These are phyloP conservation scores for Boletus subparvulus DNA, from an alignment of 768 basidiomycete genomes.

Conservation along the genomic window DNA sequence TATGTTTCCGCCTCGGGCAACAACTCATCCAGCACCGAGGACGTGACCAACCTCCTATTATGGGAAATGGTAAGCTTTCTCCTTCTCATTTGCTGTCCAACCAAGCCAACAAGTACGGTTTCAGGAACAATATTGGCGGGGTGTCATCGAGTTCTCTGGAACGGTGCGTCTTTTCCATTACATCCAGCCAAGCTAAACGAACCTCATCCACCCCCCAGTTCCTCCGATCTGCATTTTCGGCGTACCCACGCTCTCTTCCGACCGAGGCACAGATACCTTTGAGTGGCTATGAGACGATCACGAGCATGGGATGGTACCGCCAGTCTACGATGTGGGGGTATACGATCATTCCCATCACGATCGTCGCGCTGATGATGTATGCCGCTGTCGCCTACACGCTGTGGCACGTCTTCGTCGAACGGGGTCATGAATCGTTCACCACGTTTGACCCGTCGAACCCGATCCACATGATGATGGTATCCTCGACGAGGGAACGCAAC, in stretches of 20 bases:
- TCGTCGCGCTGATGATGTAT: conserved; percentile 6
- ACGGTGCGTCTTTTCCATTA: conserved; percentile 3
- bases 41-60: not conserved
- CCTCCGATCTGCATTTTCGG: conserved; percentile 11
- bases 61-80: conserved; percentile 1
- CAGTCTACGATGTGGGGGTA: not conserved
- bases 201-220: not conserved
- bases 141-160: conserved; percentile 18
- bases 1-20: not conserved
- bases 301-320: conserved; percentile 3
- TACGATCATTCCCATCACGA: conserved; percentile 3
- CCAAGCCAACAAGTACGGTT: too few species aligned
- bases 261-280: not conserved
- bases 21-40: not conserved
- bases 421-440: not conserved
- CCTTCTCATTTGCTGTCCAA: not conserved
- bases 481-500: not conserved
- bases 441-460: conserved; percentile 11
- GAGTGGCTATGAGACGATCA: not conserved
- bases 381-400: conserved; percentile 8
- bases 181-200: not conserved
- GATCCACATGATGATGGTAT: conserved; percentile 4
- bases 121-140: conserved; percentile 17
- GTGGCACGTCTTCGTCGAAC: not conserved
- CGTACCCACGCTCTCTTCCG: not conserved